A percentile compares a stretch with the other conserved stretches of the same genome.
These are phyloP conservation scores for Amanita pallidorosea DNA, from an alignment of 768 basidiomycete genomes.

Conservation along the genomic window DNA sequence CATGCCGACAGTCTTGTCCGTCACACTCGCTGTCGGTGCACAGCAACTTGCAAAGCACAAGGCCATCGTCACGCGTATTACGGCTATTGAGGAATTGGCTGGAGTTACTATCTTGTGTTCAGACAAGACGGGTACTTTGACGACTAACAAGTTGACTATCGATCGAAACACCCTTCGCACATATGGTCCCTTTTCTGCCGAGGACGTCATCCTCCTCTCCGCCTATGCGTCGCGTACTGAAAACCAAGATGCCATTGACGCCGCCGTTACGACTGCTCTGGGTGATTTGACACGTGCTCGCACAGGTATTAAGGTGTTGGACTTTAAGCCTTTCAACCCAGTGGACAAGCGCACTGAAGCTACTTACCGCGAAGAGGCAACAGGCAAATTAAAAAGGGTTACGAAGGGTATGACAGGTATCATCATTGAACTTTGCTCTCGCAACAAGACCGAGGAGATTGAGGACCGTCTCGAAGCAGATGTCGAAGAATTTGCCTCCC, in stretches of 20 bases:
- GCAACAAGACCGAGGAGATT: slow-evolving; percentile 91
- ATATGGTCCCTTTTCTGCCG: slow-evolving; percentile 79
- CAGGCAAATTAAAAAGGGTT: slow-evolving; percentile 96
- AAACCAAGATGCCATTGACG: slow-evolving; percentile 97
- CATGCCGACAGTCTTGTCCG: slow-evolving; percentile 97
- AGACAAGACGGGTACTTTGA: slow-evolving; percentile 97
- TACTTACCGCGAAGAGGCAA: slow-evolving; percentile 88
- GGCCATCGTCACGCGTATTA: slow-evolving; percentile 99
- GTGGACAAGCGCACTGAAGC: slow-evolving; percentile 99
- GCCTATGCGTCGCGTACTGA: slow-evolving; percentile 97
- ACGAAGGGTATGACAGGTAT: slow-evolving; percentile 99
- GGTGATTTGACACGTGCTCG: slow-evolving; percentile 69
- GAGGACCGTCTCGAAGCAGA: slow-evolving; percentile 90
- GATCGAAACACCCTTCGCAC: slow-evolving; percentile 87
- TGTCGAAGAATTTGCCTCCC: slow-evolving; percentile 90
- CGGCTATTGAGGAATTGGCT: slow-evolving; percentile 95
- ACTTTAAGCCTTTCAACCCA: slow-evolving; percentile 99
- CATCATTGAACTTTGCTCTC: slow-evolving; percentile 93
- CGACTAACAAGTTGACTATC: slow-evolving; percentile 99
- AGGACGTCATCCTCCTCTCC: slow-evolving; percentile 87
- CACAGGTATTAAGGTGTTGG: slow-evolving; percentile 87
- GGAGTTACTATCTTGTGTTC: slow-evolving; percentile 98
- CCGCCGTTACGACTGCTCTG: slow-evolving; percentile 73
- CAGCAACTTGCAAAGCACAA: slow-evolving; percentile 99
- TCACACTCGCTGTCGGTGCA: slow-evolving; percentile 97